These are phyloP conservation scores for Neoboletus brunneissimus DNA, from an alignment of 768 basidiomycete species.

Conservation along the genomic window DNA sequence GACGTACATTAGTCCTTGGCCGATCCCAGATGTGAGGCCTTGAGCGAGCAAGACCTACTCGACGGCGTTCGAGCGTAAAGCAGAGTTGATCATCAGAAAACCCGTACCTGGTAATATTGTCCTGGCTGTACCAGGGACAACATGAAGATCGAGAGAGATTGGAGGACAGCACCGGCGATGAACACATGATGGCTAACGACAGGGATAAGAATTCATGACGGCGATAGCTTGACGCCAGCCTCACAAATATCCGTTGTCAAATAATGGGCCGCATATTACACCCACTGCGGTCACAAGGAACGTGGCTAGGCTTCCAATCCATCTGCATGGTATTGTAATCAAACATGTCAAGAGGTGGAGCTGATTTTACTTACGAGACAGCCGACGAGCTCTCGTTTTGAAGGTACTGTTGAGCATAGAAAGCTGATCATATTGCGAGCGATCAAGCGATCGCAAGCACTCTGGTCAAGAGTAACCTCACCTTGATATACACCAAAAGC, in stretches of 20 bases:
- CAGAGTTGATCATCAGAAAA: background rate
- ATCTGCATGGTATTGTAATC: constrained; percentile 11
- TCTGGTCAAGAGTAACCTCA: background rate
- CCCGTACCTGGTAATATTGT: constrained; percentile 35
- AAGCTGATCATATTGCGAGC: constrained; percentile 7
- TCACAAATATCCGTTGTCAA: constrained; percentile 30
- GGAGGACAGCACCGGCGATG: constrained; percentile 26
- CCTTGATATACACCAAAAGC: constrained; percentile 32
- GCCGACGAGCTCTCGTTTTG: constrained; percentile 22
- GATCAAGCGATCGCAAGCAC: background rate
- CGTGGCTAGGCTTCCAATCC: constrained; percentile 24
- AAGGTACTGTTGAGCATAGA: constrained; percentile 21
- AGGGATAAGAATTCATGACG: background rate
- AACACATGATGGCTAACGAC: constrained; percentile 12
- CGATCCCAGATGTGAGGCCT: constrained; percentile 42
- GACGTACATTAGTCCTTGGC: constrained; percentile 43
- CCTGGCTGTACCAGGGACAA: constrained; percentile 36
- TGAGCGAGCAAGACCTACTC: constrained; percentile 43
- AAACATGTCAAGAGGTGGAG: background rate
- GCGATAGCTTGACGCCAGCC: background rate
- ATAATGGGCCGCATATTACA: constrained; percentile 25
- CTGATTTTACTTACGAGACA: constrained; percentile 18
- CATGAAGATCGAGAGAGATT: constrained; percentile 36
- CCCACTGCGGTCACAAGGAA: constrained; percentile 22
- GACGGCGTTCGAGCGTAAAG: too few relatives aligned